Conservation (phyloP, 1,284 basidiomycete species). For the Cryptococcus amylolentus region DNA sequence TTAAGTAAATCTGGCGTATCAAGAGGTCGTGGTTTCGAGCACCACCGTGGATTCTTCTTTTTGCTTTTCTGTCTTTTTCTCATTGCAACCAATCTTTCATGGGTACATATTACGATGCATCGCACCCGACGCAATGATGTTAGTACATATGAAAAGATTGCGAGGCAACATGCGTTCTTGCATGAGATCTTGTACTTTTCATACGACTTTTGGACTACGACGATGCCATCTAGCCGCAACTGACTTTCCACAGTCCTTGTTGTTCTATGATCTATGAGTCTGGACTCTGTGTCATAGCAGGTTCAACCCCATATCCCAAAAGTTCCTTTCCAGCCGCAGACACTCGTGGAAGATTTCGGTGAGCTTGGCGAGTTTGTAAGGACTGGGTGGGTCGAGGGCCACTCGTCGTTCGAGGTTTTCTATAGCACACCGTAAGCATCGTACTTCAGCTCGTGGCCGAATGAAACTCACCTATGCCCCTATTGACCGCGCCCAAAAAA, state of each 20-base stretch:
- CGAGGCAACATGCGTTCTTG: too few relatives aligned
- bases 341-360: constrained; percentile 71
- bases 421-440: constrained; percentile 35
- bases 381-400: constrained; percentile 63
- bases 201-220: too few relatives aligned
- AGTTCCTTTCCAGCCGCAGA: constrained; percentile 73
- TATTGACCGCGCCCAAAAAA: constrained; percentile 67
- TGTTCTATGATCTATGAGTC: too few relatives aligned
- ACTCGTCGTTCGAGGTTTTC: constrained; percentile 63
- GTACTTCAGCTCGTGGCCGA: neutral
- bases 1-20: neutral
- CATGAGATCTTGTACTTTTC: too few relatives aligned
- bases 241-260: too few relatives aligned
- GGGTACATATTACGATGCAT: too few relatives aligned
- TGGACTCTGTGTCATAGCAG: neutral
- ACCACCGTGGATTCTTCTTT: neutral
- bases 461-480: constrained; percentile 62
- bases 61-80: too few relatives aligned
- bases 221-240: too few relatives aligned
- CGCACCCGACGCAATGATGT: too few relatives aligned
- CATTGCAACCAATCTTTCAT: too few relatives aligned
- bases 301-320: constrained; percentile 67
- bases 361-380: constrained; percentile 63
- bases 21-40: constrained; percentile 11
- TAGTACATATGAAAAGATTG: too few relatives aligned